Conservation (phyloP, 148 eudicot species). For the Heliamphora exappendiculata region DNA sequence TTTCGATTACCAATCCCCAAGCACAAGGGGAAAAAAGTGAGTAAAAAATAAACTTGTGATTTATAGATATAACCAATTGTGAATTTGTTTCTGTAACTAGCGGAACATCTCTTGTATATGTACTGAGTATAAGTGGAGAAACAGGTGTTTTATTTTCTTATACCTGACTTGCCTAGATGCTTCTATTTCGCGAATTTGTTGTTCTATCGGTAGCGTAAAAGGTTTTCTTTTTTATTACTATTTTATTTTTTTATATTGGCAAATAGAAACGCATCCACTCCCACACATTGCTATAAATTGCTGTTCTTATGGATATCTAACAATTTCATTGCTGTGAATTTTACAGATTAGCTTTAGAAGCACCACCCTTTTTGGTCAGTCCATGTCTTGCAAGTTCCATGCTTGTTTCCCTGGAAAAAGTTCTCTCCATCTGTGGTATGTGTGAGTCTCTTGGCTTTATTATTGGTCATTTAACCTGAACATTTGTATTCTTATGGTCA, state of each 20-base stretch:
- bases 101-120: not conserved
- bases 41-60: not conserved
- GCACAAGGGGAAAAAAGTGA: not conserved
- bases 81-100: not conserved
- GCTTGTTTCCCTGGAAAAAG: not conserved
- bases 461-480: not conserved
- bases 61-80: not conserved
- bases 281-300: not conserved
- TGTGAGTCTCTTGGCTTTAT: not conserved
- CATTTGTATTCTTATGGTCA: not conserved
- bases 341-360: not conserved
- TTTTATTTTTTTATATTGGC: no score
- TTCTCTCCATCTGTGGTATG: not conserved
- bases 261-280: no score
- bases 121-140: not conserved
- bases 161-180: not conserved
- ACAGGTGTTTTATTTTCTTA: not conserved
- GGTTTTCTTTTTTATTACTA: no score
- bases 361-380: not conserved
- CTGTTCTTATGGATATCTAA: not conserved
- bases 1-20: not conserved
- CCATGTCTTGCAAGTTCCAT: not conserved
- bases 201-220: no score
- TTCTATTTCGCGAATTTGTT: no score
- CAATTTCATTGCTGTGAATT: not conserved